A percentile compares a stretch with the other conserved stretches of the same genome.
These are phyloP conservation scores for Coleophoma cylindrospora DNA, from an alignment of 2,329 filamentous ascomycete species.

Conservation along the genomic window DNA sequence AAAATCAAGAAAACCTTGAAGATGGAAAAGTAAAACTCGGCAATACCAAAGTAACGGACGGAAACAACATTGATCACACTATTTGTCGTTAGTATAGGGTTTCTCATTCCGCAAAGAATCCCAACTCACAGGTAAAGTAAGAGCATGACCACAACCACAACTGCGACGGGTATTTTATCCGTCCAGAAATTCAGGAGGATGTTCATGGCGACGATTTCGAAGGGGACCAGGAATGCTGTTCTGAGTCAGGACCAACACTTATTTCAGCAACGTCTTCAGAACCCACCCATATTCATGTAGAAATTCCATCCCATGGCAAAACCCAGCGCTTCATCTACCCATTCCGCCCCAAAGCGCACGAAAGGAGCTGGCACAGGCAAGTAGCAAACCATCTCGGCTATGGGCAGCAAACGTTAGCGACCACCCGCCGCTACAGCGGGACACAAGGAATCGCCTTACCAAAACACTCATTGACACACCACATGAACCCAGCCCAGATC, in stretches of 20 bases:
- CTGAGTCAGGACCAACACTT: conserved; percentile 27
- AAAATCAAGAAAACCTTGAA: conserved; percentile 51
- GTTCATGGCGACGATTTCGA: conserved; percentile 33
- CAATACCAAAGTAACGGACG: conserved; percentile 49
- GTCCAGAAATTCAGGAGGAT: conserved; percentile 32
- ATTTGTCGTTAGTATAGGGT: neutral
- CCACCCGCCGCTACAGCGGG: neutral
- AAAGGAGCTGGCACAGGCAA: conserved; percentile 45
- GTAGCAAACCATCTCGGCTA: conserved; percentile 54
- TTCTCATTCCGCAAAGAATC: neutral
- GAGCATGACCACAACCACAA: conserved; percentile 25
- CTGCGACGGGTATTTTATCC: conserved; percentile 26
- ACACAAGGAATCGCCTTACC: neutral
- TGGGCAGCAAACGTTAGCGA: conserved; percentile 34
- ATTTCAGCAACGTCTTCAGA: neutral
- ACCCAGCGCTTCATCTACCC: conserved; percentile 45
- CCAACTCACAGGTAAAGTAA: conserved; percentile 28
- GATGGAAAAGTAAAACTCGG: conserved; percentile 54
- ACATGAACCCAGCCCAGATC: conserved; percentile 44
- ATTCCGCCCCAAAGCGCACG: conserved; percentile 46
- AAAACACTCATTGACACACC: conserved; percentile 33
- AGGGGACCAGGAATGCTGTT: conserved; percentile 38
- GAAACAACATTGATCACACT: conserved; percentile 44
- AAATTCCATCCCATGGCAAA: conserved; percentile 49
- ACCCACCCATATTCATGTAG: conserved; percentile 38